Conservation (phyloP, 2,329 filamentous ascomycete species). For the Helotiales sp. region DNA sequence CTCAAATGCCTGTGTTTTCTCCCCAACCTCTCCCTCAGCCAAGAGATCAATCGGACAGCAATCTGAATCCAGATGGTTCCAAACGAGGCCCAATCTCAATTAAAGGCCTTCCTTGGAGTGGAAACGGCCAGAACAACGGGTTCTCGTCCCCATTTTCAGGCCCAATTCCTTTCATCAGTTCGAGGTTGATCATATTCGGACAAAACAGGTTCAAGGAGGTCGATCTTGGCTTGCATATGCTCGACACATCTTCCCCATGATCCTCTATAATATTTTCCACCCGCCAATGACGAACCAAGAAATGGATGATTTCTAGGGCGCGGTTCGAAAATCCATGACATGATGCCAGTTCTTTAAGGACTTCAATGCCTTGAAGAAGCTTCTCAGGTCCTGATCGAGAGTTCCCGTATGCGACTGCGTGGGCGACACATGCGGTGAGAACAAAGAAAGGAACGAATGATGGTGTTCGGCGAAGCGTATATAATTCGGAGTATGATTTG, state of each 20-base stretch:
- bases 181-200: slow-evolving; percentile 18
- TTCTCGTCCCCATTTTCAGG: slow-evolving; percentile 11
- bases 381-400: slow-evolving; percentile 36
- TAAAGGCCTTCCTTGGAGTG: slow-evolving; percentile 31
- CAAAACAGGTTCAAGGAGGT: slow-evolving; percentile 29
- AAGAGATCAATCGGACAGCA: slow-evolving; percentile 7
- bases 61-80: slow-evolving; percentile 21
- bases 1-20: background rate
- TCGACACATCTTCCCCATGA: slow-evolving; percentile 37
- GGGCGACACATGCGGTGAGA: slow-evolving; percentile 29
- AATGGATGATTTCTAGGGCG: slow-evolving; percentile 49
- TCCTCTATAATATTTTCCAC: slow-evolving; percentile 51
- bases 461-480: slow-evolving; percentile 34
- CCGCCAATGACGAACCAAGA: slow-evolving; percentile 58
- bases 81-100: slow-evolving; percentile 14
- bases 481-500: slow-evolving; percentile 33
- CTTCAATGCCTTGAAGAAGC: slow-evolving; percentile 55
- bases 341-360: slow-evolving; percentile 60
- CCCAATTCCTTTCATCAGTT: slow-evolving; percentile 35
- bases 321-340: slow-evolving; percentile 32
- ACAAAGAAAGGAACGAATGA: slow-evolving; percentile 36
- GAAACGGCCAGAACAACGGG: slow-evolving; percentile 34
- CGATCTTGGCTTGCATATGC: slow-evolving; percentile 15
- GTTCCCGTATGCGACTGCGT: slow-evolving; percentile 28
- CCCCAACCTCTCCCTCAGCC: background rate